Conservation (phyloP, 192 early-diverging fungal species). For the Kappamyces sp. region DNA sequence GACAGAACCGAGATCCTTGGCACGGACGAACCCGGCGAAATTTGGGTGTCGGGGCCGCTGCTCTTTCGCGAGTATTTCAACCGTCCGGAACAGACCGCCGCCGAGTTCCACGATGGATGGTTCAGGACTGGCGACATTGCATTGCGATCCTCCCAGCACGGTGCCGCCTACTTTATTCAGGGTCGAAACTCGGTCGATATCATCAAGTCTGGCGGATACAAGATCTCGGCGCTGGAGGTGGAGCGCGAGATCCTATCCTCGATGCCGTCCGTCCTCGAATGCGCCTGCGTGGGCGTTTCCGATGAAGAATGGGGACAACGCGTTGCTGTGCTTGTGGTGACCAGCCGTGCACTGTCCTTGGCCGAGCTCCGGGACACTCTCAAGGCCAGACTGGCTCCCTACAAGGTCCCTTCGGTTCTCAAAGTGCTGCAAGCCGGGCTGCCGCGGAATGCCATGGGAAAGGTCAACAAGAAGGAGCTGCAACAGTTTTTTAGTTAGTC, state of each 20-base stretch:
- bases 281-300: conserved; percentile 66
- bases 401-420: conserved; percentile 66
- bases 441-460: conserved; percentile 84
- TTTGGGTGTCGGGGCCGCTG: conserved; percentile 67
- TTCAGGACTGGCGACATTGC: conserved; percentile 80
- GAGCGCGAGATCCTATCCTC: conserved; percentile 67
- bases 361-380: conserved; percentile 41
- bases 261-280: conserved; percentile 55
- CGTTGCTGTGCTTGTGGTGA: conserved; percentile 62
- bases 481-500: conserved; percentile 35
- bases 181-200: conserved; percentile 79
- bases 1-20: conserved; percentile 44
- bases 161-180: conserved; percentile 65
- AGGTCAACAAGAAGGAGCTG: conserved; percentile 79
- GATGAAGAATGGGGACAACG: conserved; percentile 73
- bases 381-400: conserved; percentile 59
- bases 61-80: conserved; percentile 61
- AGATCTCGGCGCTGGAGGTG: conserved; percentile 75
- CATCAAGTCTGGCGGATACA: conserved; percentile 85
- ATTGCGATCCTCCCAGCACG: conserved; percentile 30
- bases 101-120: conserved; percentile 23
- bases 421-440: conserved; percentile 44
- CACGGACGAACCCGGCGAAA: conserved; percentile 53
- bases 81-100: conserved; percentile 40
- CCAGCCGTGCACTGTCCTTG: conserved; percentile 26